Evolutionary conservation across 768 basidiomycete species (phyloP), one percentile per base, ranked within the genome.

Genomic region (Lactifluus hygrophoroides): DNA sequence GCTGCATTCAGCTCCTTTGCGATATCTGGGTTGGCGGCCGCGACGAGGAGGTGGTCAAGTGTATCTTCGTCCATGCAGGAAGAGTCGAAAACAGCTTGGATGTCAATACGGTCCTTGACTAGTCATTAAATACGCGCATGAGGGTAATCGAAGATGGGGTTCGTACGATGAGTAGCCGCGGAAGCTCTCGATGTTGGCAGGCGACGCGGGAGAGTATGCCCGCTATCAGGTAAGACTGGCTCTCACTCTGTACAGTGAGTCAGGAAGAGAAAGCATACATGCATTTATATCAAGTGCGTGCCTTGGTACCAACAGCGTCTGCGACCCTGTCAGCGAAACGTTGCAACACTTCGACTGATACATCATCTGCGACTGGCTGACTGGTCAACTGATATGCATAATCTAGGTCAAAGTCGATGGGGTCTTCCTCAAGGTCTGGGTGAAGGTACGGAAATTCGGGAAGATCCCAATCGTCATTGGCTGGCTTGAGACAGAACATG

Each of bases 401-500:
- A 60, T 85, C 81, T 3, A 90, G 68, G 66, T 84, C 80, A 53
- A 82, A 76, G 34, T 80, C 78, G 3, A 75, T 71, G n/a, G 74
- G 66, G 16, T 74, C 72, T n/a, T 72, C 74, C 25, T 76, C 76
- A 32, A 90, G 67, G 66, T 88, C 80, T 1, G 85, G 77, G 62
- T 84, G 81, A 23, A 89, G 67, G 66, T 84, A 80, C 0, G 89
- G 88, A 64, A 90, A 90, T 11, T 82, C 81, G 1, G 81, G 81
- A 27, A 80, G 71, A 58, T 88, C 86, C 87, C 87, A 90, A 56
- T 90, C 88, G n/a, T 89, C 84, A 60, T 82, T 80, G 11, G 80
- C 73, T 0, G 86, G 86, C 66, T 90, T 90, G 48, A 91, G 73
- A 67, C 87, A 89, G 64, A 90, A 86, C 79, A 90, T 85, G 23